Base-by-base conservation (phyloP, 1,284 basidiomycete species). In the Moesziomyces sp. region DNA sequence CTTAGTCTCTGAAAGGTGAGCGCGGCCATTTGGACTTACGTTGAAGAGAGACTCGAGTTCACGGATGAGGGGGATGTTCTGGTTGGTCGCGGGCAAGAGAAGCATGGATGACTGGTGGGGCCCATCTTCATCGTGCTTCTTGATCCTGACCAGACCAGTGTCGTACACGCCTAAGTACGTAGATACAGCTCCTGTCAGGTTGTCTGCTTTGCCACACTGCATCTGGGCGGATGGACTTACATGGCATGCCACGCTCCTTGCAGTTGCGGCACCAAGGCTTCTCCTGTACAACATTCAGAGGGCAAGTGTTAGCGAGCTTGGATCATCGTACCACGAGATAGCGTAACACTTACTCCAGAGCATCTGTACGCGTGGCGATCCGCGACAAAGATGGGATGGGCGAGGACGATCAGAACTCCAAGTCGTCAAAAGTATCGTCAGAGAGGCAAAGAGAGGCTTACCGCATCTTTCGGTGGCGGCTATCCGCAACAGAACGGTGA, bases 401-500 rank as follows among this genome's bases (percentile, higher is more conserved):
- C 30, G 30, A 5, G 2, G 30, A 13, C 18, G 6, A 40, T 11
- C 16, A 16, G 38, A 6, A 40, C 14, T 40, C 33, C 30, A 14
- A 3, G 45, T 46, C 18, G 45, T 46, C 18, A 9, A 38, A 44
- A 3, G 14, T 35, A 43, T 18, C 24, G 35, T 11, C 35, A n/a
- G 2, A 26, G 23, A 23, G 13, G 21, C 3, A 23, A 14, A 10
- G 6, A 16, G 9, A 10, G 46, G 55, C 67, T 60, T 43, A 70
- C 67, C 45, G 64, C 53, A 67, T 71, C 63, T 75, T 75, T 19
- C 72, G 53, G 26, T 43, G 44, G 10, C 67, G 72, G 45, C 72
- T 74, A 40, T 11, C 10, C 18, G n/a, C 10, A 14, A 19, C 14
- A 42, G 13, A 13, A 10, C 30, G 30, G 30, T 8, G 30, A 33